These are phyloP conservation scores for Arabidopsis suecica DNA, from an alignment of 345 rosid genomes.

Conservation along the genomic window DNA sequence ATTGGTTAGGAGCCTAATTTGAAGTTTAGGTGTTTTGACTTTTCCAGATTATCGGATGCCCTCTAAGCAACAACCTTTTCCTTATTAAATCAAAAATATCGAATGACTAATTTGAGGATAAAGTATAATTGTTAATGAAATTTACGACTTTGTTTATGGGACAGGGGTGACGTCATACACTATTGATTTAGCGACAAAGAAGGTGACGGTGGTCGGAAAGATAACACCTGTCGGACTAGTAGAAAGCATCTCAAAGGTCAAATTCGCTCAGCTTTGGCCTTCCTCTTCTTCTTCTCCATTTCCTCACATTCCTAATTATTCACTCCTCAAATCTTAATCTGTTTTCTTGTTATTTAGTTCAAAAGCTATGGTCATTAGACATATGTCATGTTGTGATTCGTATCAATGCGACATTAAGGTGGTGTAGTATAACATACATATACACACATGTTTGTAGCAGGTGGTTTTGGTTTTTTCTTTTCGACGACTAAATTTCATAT, in stretches of 20 bases:
- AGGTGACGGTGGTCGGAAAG: constrained; percentile 87
- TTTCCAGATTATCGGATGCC: constrained; percentile 35
- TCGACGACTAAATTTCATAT: not conserved
- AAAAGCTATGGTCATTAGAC: not conserved
- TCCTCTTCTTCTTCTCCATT: constrained; percentile 36
- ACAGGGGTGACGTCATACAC: constrained; percentile 81
- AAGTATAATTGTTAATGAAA: constrained; percentile 15
- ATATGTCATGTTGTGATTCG: not conserved
- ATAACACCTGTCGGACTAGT: constrained; percentile 69
- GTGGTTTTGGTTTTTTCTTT: not conserved
- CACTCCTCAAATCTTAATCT: constrained; percentile 30
- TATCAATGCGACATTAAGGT: not conserved
- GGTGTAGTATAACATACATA: not conserved
- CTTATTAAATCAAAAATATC: not conserved
- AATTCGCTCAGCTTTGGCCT: constrained; percentile 84
- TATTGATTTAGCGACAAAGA: constrained; percentile 79
- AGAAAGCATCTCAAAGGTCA: constrained; percentile 84
- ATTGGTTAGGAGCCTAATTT: constrained; percentile 19
- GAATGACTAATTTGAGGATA: not conserved
- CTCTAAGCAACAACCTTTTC: constrained; percentile 26
- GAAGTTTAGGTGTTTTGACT: constrained; percentile 41
- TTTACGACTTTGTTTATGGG: constrained; percentile 28
- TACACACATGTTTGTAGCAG: not conserved
- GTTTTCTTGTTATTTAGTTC: constrained; percentile 23
- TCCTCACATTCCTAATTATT: constrained; percentile 23